Percentiles rank a stretch among this genome's conserved stretches.
Evolutionary conservation across 352 stramenopile species (phyloP).

Genomic region (Aphanomyces stellatus): DNA sequence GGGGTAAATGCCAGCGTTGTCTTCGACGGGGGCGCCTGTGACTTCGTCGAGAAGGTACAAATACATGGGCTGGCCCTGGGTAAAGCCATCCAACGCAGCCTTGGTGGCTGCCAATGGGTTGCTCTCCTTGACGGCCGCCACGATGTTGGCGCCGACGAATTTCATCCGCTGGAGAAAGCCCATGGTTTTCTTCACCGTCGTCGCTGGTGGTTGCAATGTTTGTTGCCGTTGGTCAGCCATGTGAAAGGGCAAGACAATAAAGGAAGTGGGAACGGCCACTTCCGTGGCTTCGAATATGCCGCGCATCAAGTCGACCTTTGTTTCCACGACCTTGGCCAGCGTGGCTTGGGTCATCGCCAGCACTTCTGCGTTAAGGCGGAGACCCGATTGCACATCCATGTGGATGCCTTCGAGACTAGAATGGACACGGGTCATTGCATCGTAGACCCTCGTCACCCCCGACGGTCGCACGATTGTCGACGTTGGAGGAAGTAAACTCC

Average conservation of each 20-base stretch:
- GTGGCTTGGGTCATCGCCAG: background rate
- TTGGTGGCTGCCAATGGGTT: background rate
- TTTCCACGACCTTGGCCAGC: background rate
- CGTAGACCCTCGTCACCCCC: no score
- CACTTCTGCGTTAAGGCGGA: background rate
- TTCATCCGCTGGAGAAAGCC: background rate
- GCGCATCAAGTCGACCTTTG: background rate
- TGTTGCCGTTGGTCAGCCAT: background rate
- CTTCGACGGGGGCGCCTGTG: background rate
- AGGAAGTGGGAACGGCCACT: background rate
- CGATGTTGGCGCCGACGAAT: background rate
- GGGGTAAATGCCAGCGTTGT: background rate
- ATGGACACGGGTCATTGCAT: background rate
- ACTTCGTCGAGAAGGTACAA: background rate
- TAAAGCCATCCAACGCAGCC: background rate
- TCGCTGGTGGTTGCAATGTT: background rate
- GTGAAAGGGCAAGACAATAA: background rate
- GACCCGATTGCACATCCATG: background rate
- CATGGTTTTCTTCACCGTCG: background rate
- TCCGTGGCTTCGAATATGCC: background rate
- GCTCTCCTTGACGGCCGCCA: background rate
- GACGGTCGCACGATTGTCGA: background rate
- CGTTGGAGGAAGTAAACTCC: background rate
- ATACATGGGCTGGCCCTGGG: background rate
- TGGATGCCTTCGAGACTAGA: background rate